Evolutionary conservation across 768 basidiomycete species (phyloP).

Genomic region (Lentinula sp.): DNA sequence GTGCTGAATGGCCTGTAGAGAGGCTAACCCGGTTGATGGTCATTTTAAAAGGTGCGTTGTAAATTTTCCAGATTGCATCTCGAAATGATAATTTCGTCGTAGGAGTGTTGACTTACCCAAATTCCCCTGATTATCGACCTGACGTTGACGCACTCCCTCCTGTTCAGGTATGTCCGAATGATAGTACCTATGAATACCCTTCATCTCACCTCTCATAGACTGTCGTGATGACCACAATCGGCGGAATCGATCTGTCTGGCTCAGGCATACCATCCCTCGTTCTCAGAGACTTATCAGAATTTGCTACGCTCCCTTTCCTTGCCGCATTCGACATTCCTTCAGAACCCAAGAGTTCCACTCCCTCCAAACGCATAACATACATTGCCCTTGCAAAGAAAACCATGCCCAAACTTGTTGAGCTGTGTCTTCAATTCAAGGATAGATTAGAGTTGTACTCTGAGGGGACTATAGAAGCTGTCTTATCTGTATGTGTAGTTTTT

Average conservation of each 20-base stretch:
- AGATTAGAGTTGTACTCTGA: constrained; percentile 62
- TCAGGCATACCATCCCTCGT: constrained; percentile 65
- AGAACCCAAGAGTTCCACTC: constrained; percentile 32
- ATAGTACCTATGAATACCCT: not conserved
- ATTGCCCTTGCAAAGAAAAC: constrained; percentile 84
- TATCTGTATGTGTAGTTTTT: constrained; percentile 52
- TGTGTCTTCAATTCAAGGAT: constrained; percentile 65
- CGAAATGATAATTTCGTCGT: not conserved
- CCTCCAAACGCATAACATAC: constrained; percentile 74
- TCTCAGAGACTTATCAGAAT: constrained; percentile 82
- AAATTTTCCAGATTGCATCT: not conserved
- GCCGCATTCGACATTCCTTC: constrained; percentile 62
- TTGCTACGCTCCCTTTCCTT: constrained; percentile 80
- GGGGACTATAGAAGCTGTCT: constrained; percentile 78
- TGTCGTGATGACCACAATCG: constrained; percentile 66
- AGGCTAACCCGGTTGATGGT: constrained; percentile 64
- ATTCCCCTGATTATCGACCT: constrained; percentile 81
- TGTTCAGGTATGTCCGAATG: constrained; percentile 50
- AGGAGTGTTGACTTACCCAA: constrained; percentile 76
- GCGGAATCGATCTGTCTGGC: constrained; percentile 57
- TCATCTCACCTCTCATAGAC: constrained; percentile 34
- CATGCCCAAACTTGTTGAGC: constrained; percentile 79
- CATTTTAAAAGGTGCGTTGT: constrained; percentile 62
- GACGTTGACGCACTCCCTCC: constrained; percentile 81
- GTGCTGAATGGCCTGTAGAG: constrained; percentile 60